phyloP scores from a whole-genome alignment of 1,284 basidiomycete genomes.

The Mycena citricolor region DNA sequence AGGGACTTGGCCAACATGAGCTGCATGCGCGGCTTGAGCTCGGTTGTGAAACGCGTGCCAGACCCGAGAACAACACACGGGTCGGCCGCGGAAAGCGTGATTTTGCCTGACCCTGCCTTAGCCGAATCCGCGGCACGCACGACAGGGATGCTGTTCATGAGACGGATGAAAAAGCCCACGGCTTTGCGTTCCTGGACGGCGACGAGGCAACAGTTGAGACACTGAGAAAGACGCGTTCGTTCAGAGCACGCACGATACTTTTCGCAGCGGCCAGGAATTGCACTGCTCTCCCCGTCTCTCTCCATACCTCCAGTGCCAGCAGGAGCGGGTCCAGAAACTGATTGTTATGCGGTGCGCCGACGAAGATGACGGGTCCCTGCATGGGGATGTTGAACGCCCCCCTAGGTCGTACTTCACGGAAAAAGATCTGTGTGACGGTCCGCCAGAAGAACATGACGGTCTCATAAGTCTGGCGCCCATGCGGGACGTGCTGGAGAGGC shows the following conservation, averaged over 20 bases:
- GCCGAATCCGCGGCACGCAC: conserved; percentile 89
- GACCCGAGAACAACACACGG: conserved; percentile 81
- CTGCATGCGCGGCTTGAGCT: conserved; percentile 82
- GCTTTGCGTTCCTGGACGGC: conserved; percentile 64
- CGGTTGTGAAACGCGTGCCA: conserved; percentile 76
- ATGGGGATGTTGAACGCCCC: conserved; percentile 94
- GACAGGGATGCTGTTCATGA: conserved; percentile 95
- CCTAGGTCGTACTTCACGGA: conserved; percentile 92
- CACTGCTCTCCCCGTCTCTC: conserved; percentile 84
- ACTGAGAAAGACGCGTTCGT: neutral
- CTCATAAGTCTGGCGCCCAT: too few species aligned
- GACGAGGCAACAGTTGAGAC: neutral
- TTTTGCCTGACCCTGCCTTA: conserved; percentile 71
- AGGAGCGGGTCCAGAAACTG: conserved; percentile 96
- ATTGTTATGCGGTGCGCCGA: conserved; percentile 94
- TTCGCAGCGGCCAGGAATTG: conserved; percentile 94
- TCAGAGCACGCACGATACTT: conserved; percentile 57
- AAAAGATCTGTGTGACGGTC: conserved; percentile 91
- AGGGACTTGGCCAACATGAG: conserved; percentile 86
- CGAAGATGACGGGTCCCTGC: conserved; percentile 93
- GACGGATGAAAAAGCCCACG: conserved; percentile 80
- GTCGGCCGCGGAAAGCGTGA: conserved; percentile 73
- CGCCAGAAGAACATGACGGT: conserved; percentile 75
- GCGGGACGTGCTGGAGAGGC: too few species aligned
- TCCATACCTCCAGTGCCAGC: conserved; percentile 82